Base-by-base conservation (phyloP, 352 stramenopile genomes). In the Aphanomyces euteiches region DNA sequence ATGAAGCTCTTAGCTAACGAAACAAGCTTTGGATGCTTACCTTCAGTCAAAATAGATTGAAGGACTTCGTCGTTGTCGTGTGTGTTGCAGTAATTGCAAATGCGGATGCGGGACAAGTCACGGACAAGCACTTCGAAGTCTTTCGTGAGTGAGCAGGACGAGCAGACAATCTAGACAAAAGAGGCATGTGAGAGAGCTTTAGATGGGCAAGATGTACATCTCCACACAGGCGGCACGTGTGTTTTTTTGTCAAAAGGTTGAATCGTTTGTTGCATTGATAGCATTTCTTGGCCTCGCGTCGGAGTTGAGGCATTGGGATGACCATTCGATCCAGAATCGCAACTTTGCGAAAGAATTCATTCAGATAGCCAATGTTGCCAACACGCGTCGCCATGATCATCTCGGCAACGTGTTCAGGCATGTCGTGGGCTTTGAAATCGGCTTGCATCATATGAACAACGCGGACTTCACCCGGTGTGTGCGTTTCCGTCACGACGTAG, bases 361-460 rank as follows among this genome's bases (percentile, higher is more conserved):
- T 28, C 10, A 69, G 41, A 21, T 36, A 34, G 3, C 10, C 41
- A 15, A 69, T 69, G 28, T 69, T 69, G 4, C 43, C 63, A 7
- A 69, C 63, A 5, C 63, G 63, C 10, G 5, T 7, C 15, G n/a
- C 17, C 41, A 69, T 50, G 43, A 69, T 69, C 36, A 38, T 41
- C 15, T 61, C 63, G n/a, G 39, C 41, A n/a, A 60, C 41, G 7
- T 61, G 63, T 12, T 12, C 7, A 13, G 50, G 50, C 50, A 58
- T 58, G 50, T 28, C 21, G 17, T 8, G 13, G 34, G 43, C 63
- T 59, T 69, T 69, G 63, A 69, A 69, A n/a, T 69, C 40, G 6
- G 21, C 45, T 69, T 69, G 63, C 21, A 69, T 43, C 63, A 69
- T 69, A 47, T 69, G 63, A 17, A 60, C 15, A 13, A 69, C 43